Base-by-base conservation (phyloP, 2,329 filamentous ascomycete genomes). In the Diaporthe nobilis region DNA sequence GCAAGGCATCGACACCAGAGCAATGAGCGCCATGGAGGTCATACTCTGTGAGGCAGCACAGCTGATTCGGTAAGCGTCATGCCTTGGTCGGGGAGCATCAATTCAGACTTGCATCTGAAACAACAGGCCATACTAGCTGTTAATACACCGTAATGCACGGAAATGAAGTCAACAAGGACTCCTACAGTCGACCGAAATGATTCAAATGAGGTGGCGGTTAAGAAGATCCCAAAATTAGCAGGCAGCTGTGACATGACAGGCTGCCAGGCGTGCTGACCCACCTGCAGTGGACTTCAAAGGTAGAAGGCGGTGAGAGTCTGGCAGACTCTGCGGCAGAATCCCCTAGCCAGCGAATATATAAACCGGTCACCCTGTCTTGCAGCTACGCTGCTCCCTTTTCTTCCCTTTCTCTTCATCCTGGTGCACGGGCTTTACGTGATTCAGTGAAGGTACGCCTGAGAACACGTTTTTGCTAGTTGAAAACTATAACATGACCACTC, bases 381-480 rank as follows among this genome's bases (percentile, higher is more conserved):
- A 74, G 63, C 75, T 65, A 0, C 3, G 71, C 74, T 73, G 55
- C 70, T 15, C 34, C 17, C 8, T 82, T 82, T 82, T 81, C 82
- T 81, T 80, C 82, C 86, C 88, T 84, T 83, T 79, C 84, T 86
- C 84, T 82, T 81, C 85, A 91, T 91, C 89, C 87, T 83, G 88
- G 91, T 93, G 92, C 92, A 92, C 86, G 91, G 92, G 93, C 92
- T 90, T 93, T 93, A 94, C 90, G 92, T 90, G 90, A 92, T 91
- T 91, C 92, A 93, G 92, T 95, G 93, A 95, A 92, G 93, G 94
- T 92, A 92, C 90, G 92, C 95, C 94, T 91, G 94, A 95, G 92
- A 91, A 91, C 90, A 90, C 90, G 90, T 94, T 94, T 94, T 94
- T 95, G 93, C 93, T 95, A 94, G 92, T 94, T 94, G 93, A 94